A percentile compares a stretch with the other conserved stretches of the same genome.
phyloP scores from a whole-genome alignment of 2,329 filamentous ascomycete genomes.

The Remersonia thermophila region DNA sequence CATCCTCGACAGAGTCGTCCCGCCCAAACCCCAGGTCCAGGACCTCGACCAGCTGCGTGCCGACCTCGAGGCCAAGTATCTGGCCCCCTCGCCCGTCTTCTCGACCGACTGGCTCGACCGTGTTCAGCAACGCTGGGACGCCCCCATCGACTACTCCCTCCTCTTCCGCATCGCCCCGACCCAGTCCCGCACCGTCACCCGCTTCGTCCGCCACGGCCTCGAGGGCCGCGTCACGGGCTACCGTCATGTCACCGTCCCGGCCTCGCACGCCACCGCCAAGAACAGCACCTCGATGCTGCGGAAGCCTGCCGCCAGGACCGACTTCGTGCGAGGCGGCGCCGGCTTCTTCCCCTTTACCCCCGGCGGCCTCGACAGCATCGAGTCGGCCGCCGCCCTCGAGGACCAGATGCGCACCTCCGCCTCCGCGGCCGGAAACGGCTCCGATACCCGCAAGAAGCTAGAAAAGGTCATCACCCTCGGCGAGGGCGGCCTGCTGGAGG shows the following conservation, averaged over 20 bases:
- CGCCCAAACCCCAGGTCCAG: constrained; percentile 33
- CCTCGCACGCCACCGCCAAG: constrained; percentile 80
- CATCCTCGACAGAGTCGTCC: constrained; percentile 37
- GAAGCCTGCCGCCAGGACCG: constrained; percentile 73
- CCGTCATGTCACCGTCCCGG: constrained; percentile 83
- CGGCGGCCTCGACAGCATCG: constrained; percentile 75
- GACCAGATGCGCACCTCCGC: constrained; percentile 51
- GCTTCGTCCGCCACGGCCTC: constrained; percentile 81
- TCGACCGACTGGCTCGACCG: constrained; percentile 76
- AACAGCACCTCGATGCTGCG: constrained; percentile 83
- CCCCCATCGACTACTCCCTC: constrained; percentile 65
- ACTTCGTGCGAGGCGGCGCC: constrained; percentile 85
- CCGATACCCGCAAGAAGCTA: constrained; percentile 44
- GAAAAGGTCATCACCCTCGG: constrained; percentile 78
- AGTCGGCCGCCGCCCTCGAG: constrained; percentile 74
- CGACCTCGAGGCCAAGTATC: constrained; percentile 62
- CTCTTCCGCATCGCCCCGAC: constrained; percentile 81
- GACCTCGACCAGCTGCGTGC: constrained; percentile 52
- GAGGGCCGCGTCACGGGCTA: constrained; percentile 91
- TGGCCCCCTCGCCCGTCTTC: constrained; percentile 70
- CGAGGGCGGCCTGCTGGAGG: constrained; percentile 65
- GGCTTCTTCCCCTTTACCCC: constrained; percentile 93
- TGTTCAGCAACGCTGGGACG: constrained; percentile 82
- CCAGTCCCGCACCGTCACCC: constrained; percentile 86
- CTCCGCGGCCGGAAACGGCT: constrained; percentile 24